phyloP scores from a whole-genome alignment of 2,329 filamentous ascomycete species.

The Colletotrichum incanum region DNA sequence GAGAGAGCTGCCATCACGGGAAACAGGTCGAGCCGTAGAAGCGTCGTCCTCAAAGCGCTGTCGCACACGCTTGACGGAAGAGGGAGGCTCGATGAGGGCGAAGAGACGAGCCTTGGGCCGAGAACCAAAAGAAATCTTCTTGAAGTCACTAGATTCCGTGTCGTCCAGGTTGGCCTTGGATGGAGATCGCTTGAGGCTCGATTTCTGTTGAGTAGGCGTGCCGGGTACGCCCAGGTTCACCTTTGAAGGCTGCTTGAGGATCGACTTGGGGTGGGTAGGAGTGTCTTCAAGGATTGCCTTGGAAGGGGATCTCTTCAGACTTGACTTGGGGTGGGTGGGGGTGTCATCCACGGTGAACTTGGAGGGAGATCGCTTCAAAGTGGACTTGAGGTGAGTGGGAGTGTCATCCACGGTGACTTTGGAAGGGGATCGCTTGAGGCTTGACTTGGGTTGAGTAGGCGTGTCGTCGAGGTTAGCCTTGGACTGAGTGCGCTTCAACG shows the following conservation, averaged over 20 bases:
- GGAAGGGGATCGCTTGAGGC: constrained; percentile 53
- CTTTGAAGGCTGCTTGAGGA: constrained; percentile 70
- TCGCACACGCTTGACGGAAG: constrained; percentile 80
- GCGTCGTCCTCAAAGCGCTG: constrained; percentile 78
- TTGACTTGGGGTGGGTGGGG: constrained; percentile 43
- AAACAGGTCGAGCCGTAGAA: constrained; percentile 74
- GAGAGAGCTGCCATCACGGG: constrained; percentile 66
- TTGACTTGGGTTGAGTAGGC: constrained; percentile 52
- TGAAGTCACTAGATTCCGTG: constrained; percentile 62
- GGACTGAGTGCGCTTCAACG: constrained; percentile 60
- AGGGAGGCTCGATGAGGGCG: constrained; percentile 49
- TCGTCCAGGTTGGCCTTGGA: constrained; percentile 78
- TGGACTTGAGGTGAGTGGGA: constrained; percentile 44
- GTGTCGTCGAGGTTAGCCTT: constrained; percentile 61
- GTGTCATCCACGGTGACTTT: constrained; percentile 53
- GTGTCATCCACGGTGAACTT: constrained; percentile 49
- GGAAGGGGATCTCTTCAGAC: constrained; percentile 63
- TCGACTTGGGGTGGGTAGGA: constrained; percentile 42
- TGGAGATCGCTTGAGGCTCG: constrained; percentile 53
- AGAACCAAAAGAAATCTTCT: constrained; percentile 21
- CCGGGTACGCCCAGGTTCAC: constrained; percentile 72
- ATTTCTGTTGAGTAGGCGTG: constrained; percentile 59
- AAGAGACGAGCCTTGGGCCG: constrained; percentile 37
- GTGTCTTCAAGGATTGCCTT: constrained; percentile 72
- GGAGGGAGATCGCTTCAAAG: constrained; percentile 65